Evolutionary conservation across 2,329 filamentous ascomycete species (phyloP), one percentile per base, ranked within the genome.

Genomic region (Stachybotrys echinatus): DNA sequence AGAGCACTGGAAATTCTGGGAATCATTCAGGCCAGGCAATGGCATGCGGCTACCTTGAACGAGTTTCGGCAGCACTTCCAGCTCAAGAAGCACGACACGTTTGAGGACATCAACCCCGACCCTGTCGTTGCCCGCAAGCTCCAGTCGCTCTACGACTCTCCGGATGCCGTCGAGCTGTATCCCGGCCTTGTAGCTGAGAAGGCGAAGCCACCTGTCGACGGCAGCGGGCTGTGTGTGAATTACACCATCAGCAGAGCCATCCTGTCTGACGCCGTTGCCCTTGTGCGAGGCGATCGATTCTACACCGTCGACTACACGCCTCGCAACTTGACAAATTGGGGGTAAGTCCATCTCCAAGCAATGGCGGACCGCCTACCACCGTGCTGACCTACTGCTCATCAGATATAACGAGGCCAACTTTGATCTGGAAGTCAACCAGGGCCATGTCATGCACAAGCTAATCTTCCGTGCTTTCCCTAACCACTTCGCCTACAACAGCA

Each of bases 291-390:
- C 18, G 83, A 86, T 55, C 70, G 83, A 18, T 83, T 84, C 66
- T 84, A 83, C 64, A 85, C 81, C 2, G 53, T 63, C 5, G 83
- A 86, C 61, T 85, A 77, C 56, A 76, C 80, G 2, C 61, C 83
- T 0, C 74, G 75, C 34, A 83, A 79, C 55, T 65, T 88, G 45
- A 87, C 85, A 3, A 86, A 85, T 62, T 88, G 83, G 83, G 84
- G 84, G 47, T 84, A 74, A 47, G 54, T 47, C 21, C 17, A 43
- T 5, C 18, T n/a, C n/a, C n/a, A n/a, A n/a, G n/a, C n/a, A n/a
- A n/a, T n/a, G n/a, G n/a, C n/a, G n/a, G n/a, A n/a, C n/a, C 5
- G 21, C 6, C 40, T 6, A 14, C 14, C 8, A 42, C 6, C 6
- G n/a, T 43, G 40, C 40, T 43, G 14, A 43, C 14, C n/a, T n/a